Evolutionary conservation across 1,284 basidiomycete genomes (phyloP).

Genomic region (Cryptococcus sp.): DNA sequence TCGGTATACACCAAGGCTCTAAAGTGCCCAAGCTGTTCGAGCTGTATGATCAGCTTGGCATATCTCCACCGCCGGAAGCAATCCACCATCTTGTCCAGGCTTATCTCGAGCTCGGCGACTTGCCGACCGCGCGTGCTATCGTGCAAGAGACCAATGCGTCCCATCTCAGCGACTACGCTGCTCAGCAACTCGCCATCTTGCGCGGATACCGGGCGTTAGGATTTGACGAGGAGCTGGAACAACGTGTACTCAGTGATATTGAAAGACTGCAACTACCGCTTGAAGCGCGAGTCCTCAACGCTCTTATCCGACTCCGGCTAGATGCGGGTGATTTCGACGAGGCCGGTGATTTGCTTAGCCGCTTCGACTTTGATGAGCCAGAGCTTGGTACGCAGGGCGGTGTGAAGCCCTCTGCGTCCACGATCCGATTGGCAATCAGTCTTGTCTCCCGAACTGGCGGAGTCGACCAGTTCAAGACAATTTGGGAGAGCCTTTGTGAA

Average conservation of each 20-base stretch:
- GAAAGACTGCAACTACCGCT: slow-evolving; percentile 21
- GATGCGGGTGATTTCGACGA: slow-evolving; percentile 28
- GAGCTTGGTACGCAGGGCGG: background rate
- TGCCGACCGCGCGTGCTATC: slow-evolving; percentile 18
- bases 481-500: slow-evolving; percentile 13
- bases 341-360: slow-evolving; percentile 25
- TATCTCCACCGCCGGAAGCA: slow-evolving; percentile 18
- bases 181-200: slow-evolving; percentile 39
- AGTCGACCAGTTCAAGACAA: slow-evolving; percentile 5
- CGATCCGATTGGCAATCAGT: slow-evolving; percentile 10
- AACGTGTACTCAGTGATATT: slow-evolving; percentile 31
- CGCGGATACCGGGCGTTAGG: slow-evolving; percentile 38
- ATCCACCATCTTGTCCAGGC: slow-evolving; percentile 32
- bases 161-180: slow-evolving; percentile 7
- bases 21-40: slow-evolving; percentile 31
- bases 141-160: slow-evolving; percentile 12
- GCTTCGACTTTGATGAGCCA: slow-evolving; percentile 21
- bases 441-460: slow-evolving; percentile 3
- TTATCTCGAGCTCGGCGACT: slow-evolving; percentile 32
- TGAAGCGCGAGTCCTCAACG: slow-evolving; percentile 33
- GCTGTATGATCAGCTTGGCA: slow-evolving; percentile 12
- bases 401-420: slow-evolving; percentile 9
- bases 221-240: slow-evolving; percentile 30
- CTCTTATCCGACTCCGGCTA: slow-evolving; percentile 34
- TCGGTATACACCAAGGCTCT: slow-evolving; percentile 27